A percentile compares a stretch with the other conserved stretches of the same genome.
Conservation (phyloP, 371 early-diverging fungal genomes). For the Mucor mucedo region DNA sequence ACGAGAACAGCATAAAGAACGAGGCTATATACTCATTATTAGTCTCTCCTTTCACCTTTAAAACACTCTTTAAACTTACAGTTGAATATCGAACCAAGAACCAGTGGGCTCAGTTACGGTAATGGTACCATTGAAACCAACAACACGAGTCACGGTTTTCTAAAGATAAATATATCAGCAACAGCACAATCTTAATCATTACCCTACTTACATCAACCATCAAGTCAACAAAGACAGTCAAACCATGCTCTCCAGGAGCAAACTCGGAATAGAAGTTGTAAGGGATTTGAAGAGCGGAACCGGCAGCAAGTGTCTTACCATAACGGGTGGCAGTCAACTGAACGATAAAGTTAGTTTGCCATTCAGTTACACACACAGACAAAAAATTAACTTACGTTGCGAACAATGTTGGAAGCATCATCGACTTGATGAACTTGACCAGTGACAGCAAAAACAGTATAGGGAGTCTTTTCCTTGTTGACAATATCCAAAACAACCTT, state of each 20-base stretch:
- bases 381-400: slow-evolving; percentile 43
- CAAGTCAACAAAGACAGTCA: slow-evolving; percentile 51
- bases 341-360: neutral
- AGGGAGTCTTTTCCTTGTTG: slow-evolving; percentile 47
- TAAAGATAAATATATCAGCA: slow-evolving; percentile 8
- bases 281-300: slow-evolving; percentile 41
- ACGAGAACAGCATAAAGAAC: slow-evolving; percentile 50
- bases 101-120: slow-evolving; percentile 52
- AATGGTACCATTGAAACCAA: slow-evolving; percentile 50
- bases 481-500: slow-evolving; percentile 44
- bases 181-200: too few species aligned
- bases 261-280: slow-evolving; percentile 55
- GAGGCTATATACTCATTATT: slow-evolving; percentile 21
- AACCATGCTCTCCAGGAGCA: slow-evolving; percentile 48
- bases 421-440: slow-evolving; percentile 42
- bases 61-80: slow-evolving; percentile 37
- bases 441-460: slow-evolving; percentile 47
- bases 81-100: slow-evolving; percentile 52
- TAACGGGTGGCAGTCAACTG: slow-evolving; percentile 51
- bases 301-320: slow-evolving; percentile 36
- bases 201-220: slow-evolving; percentile 40
- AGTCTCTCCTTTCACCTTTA: neutral
- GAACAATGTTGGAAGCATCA: slow-evolving; percentile 39
- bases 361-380: neutral
- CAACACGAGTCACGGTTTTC: slow-evolving; percentile 44